phyloP scores from a whole-genome alignment of 345 rosid genomes.

The Draba incana region DNA sequence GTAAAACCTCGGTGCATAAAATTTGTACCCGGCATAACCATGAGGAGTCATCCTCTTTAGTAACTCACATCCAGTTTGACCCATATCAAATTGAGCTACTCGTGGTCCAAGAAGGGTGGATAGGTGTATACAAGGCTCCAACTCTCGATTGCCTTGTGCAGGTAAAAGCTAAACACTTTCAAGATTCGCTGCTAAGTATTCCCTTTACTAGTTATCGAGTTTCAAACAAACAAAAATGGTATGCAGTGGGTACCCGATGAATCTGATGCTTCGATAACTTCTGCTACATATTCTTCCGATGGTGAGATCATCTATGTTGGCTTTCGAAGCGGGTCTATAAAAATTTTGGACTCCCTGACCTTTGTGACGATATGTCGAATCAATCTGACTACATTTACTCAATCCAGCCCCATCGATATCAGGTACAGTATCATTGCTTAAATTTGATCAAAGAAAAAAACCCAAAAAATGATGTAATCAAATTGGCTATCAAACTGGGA shows the following conservation, averaged over 20 bases:
- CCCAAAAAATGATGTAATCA: neutral
- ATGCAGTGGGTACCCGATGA: constrained; percentile 37
- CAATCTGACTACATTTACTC: constrained; percentile 25
- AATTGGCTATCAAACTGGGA: neutral
- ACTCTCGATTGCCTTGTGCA: constrained; percentile 31
- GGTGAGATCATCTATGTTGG: constrained; percentile 42
- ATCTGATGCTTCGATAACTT: constrained; percentile 31
- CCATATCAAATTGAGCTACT: constrained; percentile 42
- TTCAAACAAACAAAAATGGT: neutral
- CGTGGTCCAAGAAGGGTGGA: constrained; percentile 25
- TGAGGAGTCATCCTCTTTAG: constrained; percentile 19
- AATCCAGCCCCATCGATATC: constrained; percentile 14
- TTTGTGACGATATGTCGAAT: constrained; percentile 24
- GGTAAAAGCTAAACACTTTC: constrained; percentile 34
- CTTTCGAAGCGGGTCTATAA: constrained; percentile 33
- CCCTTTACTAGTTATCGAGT: constrained; percentile 7
- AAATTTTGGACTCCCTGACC: constrained; percentile 28
- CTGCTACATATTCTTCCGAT: constrained; percentile 35
- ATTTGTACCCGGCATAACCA: constrained; percentile 22
- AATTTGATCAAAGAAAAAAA: neutral
- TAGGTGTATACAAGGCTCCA: constrained; percentile 23
- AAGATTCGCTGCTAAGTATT: constrained; percentile 14
- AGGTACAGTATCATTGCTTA: constrained; percentile 29
- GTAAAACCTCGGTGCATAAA: neutral
- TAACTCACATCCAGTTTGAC: constrained; percentile 38